Base-by-base conservation (phyloP, 2,329 filamentous ascomycete genomes). In the Penicillium capsulatum region DNA sequence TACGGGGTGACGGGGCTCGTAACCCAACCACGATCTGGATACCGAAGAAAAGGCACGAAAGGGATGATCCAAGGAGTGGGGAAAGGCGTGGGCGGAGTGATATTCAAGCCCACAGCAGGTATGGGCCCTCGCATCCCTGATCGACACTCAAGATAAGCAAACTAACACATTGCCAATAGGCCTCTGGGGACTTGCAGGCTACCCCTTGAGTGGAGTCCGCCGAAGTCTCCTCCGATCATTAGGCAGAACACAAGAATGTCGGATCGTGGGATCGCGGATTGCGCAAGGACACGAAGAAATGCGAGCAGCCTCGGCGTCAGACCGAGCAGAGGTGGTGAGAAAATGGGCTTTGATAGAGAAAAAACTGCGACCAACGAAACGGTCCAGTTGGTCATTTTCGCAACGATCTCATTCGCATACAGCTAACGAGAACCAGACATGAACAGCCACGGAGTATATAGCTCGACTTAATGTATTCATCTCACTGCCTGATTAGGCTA, bases 1-100 rank as follows among this genome's bases (percentile, higher is more conserved):
- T 87, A 94, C 56, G 89, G 87, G 3, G 79, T 91, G 17, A 80
- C 86, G 2, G 89, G 88, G 0, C 69, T 95, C 2, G 76, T 92
- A 7, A 92, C 80, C 0, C 88, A 94, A 50, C 89, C 89, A 0
- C 64, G 83, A 6, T 77, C 76, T 45, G 88, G 81, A 9, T 81
- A 79, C 2, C 77, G 76, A 55, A 79, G 85, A 45, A 77, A 80
- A 49, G 81, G 81, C 1, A 63, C 70, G 0, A 72, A 72, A 7
- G 90, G 89, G 1, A 73, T 90, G n/a, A 59, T 89, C 8, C 91
- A 90, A 61, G 86, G 86, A 0, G 73, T 94, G 27, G 88, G 83
- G 1, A 92, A 87, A 59, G 89, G 90, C 0, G 76, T 94, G 29
- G 86, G 86, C 7, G 90, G 90, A 1, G 62, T 94, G 1, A 73